Conservation (phyloP, 768 basidiomycete genomes). For the Mycena filopes region DNA sequence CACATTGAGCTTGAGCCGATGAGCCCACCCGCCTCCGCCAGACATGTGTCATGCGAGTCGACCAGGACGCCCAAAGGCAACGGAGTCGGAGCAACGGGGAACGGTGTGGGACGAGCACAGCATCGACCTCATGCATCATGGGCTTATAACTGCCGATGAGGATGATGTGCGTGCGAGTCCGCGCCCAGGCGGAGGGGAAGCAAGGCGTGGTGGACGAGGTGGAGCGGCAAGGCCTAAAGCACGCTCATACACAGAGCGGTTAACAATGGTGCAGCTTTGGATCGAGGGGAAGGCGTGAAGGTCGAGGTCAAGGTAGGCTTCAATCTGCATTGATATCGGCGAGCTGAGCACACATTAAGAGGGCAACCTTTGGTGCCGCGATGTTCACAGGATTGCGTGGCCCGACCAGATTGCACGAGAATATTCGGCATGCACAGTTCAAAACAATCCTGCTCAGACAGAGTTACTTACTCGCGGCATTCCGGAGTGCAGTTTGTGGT, state of each 20-base stretch:
- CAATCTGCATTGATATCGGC: constrained; percentile 51
- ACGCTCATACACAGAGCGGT: constrained; percentile 66
- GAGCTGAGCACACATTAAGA: neutral
- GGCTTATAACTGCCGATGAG: constrained; percentile 87
- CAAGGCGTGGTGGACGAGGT: constrained; percentile 78
- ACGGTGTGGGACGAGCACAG: constrained; percentile 62
- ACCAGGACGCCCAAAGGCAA: constrained; percentile 79
- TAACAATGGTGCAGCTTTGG: constrained; percentile 65
- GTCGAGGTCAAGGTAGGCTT: constrained; percentile 71
- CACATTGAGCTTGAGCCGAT: no score
- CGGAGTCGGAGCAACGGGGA: neutral
- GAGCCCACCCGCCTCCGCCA: constrained; percentile 85
- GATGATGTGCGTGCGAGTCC: constrained; percentile 72
- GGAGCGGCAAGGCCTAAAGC: constrained; percentile 52
- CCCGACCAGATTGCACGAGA: constrained; percentile 68
- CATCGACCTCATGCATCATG: constrained; percentile 81
- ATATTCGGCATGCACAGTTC: constrained; percentile 51
- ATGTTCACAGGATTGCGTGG: constrained; percentile 52
- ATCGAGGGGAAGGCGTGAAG: constrained; percentile 68
- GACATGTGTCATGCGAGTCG: constrained; percentile 78
- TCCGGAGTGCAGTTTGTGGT: constrained; percentile 77
- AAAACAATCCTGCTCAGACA: constrained; percentile 20
- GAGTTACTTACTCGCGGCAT: constrained; percentile 71
- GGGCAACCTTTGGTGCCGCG: constrained; percentile 77
- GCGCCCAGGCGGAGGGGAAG: constrained; percentile 74